These are phyloP conservation scores for Claviceps cyperi DNA, from an alignment of 2,329 filamentous ascomycete genomes.

Conservation along the genomic window DNA sequence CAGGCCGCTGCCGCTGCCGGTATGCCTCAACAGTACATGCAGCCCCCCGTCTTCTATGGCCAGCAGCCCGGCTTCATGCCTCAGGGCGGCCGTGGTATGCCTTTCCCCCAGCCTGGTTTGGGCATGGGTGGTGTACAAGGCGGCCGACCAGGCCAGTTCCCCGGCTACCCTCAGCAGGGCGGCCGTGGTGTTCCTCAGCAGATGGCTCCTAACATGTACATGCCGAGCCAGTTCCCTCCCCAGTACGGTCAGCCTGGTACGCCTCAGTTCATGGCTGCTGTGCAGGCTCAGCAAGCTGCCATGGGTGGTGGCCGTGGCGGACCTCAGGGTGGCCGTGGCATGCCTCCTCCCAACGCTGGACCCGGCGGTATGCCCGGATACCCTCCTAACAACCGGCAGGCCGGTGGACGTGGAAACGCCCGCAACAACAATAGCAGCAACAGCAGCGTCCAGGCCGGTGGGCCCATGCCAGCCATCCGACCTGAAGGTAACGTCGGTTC, in stretches of 20 bases:
- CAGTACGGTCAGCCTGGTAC: conserved; percentile 68
- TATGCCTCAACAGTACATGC: conserved; percentile 79
- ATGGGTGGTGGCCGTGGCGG: conserved; percentile 48
- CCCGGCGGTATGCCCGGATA: conserved; percentile 38
- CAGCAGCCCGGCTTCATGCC: conserved; percentile 60
- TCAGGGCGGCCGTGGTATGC: conserved; percentile 49
- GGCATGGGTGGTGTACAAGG: conserved; percentile 59
- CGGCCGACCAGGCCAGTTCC: conserved; percentile 76
- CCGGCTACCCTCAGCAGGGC: conserved; percentile 71
- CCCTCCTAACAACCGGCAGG: conserved; percentile 40
- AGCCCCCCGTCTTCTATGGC: conserved; percentile 83
- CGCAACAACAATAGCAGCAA: conserved; percentile 12
- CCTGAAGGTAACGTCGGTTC: conserved; percentile 17
- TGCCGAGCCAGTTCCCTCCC: conserved; percentile 68
- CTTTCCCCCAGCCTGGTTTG: conserved; percentile 50
- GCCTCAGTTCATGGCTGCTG: conserved; percentile 67
- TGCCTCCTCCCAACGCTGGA: conserved; percentile 52
- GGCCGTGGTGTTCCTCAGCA: conserved; percentile 81
- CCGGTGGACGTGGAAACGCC: conserved; percentile 30
- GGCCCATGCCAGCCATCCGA: conserved; percentile 33
- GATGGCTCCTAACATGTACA: conserved; percentile 75
- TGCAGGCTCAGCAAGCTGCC: conserved; percentile 55
- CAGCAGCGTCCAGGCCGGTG: conserved; percentile 19
- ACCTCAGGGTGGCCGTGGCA: conserved; percentile 55
- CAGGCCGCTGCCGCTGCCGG: conserved; percentile 84